These are phyloP conservation scores for Sporothrix pallida DNA, from an alignment of 2,329 filamentous ascomycete species.

Conservation along the genomic window DNA sequence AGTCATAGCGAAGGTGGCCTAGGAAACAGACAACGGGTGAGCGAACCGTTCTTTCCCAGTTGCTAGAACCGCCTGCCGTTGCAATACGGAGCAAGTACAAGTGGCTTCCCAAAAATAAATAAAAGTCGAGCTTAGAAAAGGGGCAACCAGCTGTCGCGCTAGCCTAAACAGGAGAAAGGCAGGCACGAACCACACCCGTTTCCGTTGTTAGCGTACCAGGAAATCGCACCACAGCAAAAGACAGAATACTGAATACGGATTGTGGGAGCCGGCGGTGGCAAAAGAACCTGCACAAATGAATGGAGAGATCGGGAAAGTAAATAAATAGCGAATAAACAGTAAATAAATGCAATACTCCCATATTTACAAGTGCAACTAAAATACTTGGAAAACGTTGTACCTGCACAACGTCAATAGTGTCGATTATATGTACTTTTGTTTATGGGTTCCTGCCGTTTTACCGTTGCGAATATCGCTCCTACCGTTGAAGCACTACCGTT, in stretches of 20 bases:
- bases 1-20: constrained; percentile 6
- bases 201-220: constrained; percentile 18
- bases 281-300: constrained; percentile 4
- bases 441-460: not conserved
- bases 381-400: not conserved
- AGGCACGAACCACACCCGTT: constrained; percentile 29
- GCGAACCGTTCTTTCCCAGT: not conserved
- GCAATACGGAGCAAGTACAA: constrained; percentile 2
- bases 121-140: constrained; percentile 9
- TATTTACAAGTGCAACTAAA: not conserved
- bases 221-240: constrained; percentile 17
- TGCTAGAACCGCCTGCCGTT: not conserved
- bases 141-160: not conserved
- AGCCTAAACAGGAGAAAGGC: constrained; percentile 11
- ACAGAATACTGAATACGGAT: constrained; percentile 5
- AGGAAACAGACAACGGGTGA: not conserved
- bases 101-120: constrained; percentile 21
- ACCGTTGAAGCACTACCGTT: constrained; percentile 9
- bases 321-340: not conserved
- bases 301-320: not conserved
- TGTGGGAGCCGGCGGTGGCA: not conserved
- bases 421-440: not conserved
- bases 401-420: not conserved
- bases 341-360: not conserved
- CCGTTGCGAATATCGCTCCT: constrained; percentile 5